These are phyloP conservation scores for Aspergillus chevalieri DNA, from an alignment of 2,329 filamentous ascomycete genomes.

Conservation along the genomic window DNA sequence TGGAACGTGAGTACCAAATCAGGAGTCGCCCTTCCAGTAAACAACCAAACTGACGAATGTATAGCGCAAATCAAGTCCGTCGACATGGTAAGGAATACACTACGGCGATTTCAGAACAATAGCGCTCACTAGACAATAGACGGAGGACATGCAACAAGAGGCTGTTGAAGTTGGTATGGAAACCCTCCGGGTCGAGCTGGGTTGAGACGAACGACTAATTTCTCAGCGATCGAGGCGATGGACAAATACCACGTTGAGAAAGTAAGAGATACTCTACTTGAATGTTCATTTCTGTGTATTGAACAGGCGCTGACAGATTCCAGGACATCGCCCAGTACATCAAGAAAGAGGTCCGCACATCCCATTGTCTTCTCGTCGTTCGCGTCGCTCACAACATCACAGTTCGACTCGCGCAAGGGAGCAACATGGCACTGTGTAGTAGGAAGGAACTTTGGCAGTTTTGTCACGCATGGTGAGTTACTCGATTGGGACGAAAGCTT, in stretches of 20 bases:
- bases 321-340: slow-evolving; percentile 94
- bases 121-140: slow-evolving; percentile 50
- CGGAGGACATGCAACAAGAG: slow-evolving; percentile 94
- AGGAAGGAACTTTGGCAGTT: slow-evolving; percentile 96
- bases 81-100: slow-evolving; percentile 70
- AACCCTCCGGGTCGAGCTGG: background rate
- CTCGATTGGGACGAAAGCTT: background rate
- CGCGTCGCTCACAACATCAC: slow-evolving; percentile 18
- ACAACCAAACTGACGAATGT: slow-evolving; percentile 11
- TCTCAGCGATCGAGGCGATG: slow-evolving; percentile 63
- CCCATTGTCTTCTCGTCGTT: slow-evolving; percentile 4
- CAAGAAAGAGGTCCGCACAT: slow-evolving; percentile 70
- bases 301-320: slow-evolving; percentile 8
- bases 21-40: background rate
- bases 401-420: slow-evolving; percentile 97
- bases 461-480: slow-evolving; percentile 84
- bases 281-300: background rate
- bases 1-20: slow-evolving; percentile 57
- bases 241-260: slow-evolving; percentile 67
- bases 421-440: slow-evolving; percentile 99
- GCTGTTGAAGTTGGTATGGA: slow-evolving; percentile 86
- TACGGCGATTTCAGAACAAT: slow-evolving; percentile 4
- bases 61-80: slow-evolving; percentile 94
- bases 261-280: slow-evolving; percentile 35
- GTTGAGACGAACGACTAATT: slow-evolving; percentile 21